Evolutionary conservation across 139 green algal genomes (phyloP), one percentile per base, ranked within the genome.

Genomic region (Chlamydomonas sp.): DNA sequence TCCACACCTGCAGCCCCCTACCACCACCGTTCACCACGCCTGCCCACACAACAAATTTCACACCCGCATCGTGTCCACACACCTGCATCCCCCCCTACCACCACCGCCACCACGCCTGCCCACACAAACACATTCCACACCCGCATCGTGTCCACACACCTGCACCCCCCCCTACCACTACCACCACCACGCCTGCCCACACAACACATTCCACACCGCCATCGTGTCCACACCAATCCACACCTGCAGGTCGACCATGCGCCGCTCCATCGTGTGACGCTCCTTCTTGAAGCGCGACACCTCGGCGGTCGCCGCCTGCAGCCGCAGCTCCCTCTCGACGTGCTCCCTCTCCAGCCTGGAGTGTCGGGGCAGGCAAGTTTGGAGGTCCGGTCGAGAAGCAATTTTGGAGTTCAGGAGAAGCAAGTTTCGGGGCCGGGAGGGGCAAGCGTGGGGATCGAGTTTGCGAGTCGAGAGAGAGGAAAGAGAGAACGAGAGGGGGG

Each of bases 311-410:
- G 43, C 13, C 20, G 5, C 13, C 20, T 66, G 59, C 13, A 66
- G 6, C 10, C 31, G 59, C 8, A 66, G 59, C 26, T 39, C 59
- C 6, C 43, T 22, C 33, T 66, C 31, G 31, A 13, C 33, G 24
- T 66, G 59, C 59, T 66, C 31, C 33, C 43, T 66, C 6, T 66
- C 22, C 26, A 43, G 10, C 5, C 59, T 66, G n/a, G n/a, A n/a
- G n/a, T n/a, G n/a, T n/a, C n/a, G n/a, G n/a, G n/a, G n/a, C n/a
- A n/a, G n/a, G n/a, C n/a, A n/a, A n/a, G n/a, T n/a, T n/a, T n/a
- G n/a, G n/a, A n/a, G n/a, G n/a, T n/a, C n/a, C n/a, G n/a, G n/a
- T n/a, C n/a, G n/a, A n/a, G n/a, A n/a, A n/a, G n/a, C n/a, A n/a
- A n/a, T n/a, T n/a, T n/a, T n/a, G n/a, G n/a, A n/a, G n/a, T n/a